Evolutionary conservation across 441 rosid genomes (phyloP).

Genomic region (Geranium incanum): DNA sequence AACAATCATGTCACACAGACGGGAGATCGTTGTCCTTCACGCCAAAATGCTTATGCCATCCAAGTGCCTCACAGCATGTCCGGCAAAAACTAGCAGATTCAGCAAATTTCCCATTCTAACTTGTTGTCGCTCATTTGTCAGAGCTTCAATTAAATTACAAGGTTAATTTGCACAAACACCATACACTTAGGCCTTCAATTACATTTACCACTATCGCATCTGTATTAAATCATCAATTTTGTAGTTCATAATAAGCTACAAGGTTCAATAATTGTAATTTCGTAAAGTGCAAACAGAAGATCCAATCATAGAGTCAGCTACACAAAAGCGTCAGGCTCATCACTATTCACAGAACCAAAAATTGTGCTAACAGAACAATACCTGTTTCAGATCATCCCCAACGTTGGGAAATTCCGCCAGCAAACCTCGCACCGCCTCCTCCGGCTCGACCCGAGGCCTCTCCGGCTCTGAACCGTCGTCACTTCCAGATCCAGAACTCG

Average conservation of each 20-base stretch:
- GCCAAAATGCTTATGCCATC: too few species aligned
- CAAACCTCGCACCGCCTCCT: constrained; percentile 41
- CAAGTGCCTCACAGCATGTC: too few species aligned
- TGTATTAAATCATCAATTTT: not conserved
- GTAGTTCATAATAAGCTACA: not conserved
- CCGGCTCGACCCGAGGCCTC: constrained; percentile 32
- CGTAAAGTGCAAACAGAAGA: not conserved
- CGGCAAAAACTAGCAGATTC: too few species aligned
- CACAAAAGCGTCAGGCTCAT: not conserved
- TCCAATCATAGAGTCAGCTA: not conserved
- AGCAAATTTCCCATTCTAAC: not conserved
- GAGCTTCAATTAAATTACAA: not conserved
- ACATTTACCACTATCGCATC: not conserved
- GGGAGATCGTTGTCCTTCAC: too few species aligned
- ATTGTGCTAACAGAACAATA: constrained; percentile 14
- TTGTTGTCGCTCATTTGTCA: not conserved
- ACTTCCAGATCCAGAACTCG: constrained; percentile 23
- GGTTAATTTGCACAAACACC: not conserved
- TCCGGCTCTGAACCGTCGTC: constrained; percentile 26
- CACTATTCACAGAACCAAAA: not conserved
- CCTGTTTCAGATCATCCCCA: constrained; percentile 68
- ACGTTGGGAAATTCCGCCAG: constrained; percentile 56
- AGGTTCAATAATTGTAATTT: not conserved
- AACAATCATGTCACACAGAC: too few species aligned
- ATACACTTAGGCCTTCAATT: not conserved